Evolutionary conservation across 1,139 yeast species (phyloP).

Genomic region (Yamadazyma epiphylla): DNA sequence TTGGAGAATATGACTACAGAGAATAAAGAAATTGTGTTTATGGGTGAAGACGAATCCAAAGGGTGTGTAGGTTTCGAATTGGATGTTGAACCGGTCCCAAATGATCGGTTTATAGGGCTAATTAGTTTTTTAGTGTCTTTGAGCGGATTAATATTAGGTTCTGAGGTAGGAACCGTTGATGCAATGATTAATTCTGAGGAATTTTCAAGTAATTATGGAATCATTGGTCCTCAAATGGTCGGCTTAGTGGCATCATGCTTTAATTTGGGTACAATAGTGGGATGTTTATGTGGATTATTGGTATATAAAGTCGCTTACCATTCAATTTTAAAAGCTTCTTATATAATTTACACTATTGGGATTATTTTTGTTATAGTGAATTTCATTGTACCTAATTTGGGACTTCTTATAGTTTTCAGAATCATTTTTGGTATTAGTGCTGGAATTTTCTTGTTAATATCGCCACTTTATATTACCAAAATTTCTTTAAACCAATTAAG

Average conservation of each 20-base stretch:
- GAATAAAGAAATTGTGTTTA: too few relatives aligned
- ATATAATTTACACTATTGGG: conserved; percentile 8
- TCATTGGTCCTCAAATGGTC: conserved; percentile 3
- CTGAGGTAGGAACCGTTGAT: conserved; percentile 34
- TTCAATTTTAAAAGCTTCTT: conserved; percentile 4
- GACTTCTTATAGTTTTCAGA: conserved; percentile 18
- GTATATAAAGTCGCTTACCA: conserved; percentile 2
- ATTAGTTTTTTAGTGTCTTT: conserved; percentile 10
- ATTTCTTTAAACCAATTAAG: conserved; percentile 11
- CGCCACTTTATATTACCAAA: conserved; percentile 25
- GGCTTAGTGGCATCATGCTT: conserved; percentile 25
- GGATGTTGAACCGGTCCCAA: too few relatives aligned
- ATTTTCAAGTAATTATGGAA: conserved; percentile 9
- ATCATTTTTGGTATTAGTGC: conserved; percentile 21
- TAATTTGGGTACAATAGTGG: conserved; percentile 26
- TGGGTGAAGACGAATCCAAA: too few relatives aligned
- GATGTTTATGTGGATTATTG: conserved; percentile 15
- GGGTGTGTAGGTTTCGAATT: too few relatives aligned
- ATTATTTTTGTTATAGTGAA: conserved; percentile 3
- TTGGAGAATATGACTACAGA: too few relatives aligned
- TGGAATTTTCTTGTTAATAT: conserved; percentile 23
- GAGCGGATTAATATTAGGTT: conserved; percentile 27
- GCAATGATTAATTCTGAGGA: conserved; percentile 13
- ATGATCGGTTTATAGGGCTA: too few relatives aligned
- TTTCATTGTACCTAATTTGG: conserved; percentile 6